phyloP scores from a whole-genome alignment of 1,139 yeast genomes.

The Kodamaea anthophila region DNA sequence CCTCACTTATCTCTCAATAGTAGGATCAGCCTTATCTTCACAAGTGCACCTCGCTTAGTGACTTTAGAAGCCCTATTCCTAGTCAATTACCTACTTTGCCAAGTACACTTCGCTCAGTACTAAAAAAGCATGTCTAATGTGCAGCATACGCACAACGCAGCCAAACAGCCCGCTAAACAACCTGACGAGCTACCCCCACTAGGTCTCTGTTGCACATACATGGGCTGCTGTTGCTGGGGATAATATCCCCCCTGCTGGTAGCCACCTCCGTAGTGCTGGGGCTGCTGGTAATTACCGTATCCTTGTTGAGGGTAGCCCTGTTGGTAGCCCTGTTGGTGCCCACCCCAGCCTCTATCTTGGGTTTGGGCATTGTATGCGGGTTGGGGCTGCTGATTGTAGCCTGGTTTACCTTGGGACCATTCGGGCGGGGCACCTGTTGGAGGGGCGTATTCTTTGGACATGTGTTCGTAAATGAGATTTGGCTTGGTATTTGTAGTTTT shows the following conservation, averaged over 20 bases:
- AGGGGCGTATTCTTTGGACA: conserved; percentile 18
- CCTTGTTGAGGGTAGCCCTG: conserved; percentile 26
- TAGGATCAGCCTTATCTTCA: no score
- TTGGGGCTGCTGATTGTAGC: conserved; percentile 31
- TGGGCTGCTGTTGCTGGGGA: conserved; percentile 56
- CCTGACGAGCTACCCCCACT: conserved; percentile 30
- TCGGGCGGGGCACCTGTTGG: conserved; percentile 47
- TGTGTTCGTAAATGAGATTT: conserved; percentile 1
- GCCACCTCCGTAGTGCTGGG: conserved; percentile 7
- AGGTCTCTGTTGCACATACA: conserved; percentile 46
- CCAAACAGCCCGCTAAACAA: conserved; percentile 66
- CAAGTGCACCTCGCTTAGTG: no score
- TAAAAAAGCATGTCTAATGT: conserved; percentile 63
- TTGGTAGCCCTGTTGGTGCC: conserved; percentile 25
- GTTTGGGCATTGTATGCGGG: conserved; percentile 25
- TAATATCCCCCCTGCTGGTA: conserved; percentile 23
- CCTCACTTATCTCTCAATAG: no score
- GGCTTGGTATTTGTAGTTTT: conserved; percentile 2
- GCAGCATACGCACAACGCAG: conserved; percentile 69
- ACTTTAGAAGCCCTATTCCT: no score
- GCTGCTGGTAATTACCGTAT: conserved; percentile 19
- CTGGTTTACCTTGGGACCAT: conserved; percentile 23
- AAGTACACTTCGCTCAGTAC: not conserved
- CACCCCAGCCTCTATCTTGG: conserved; percentile 28
- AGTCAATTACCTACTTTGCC: no score